These are phyloP conservation scores for Boletus vermiculosoides DNA, from an alignment of 768 basidiomycete species.

Conservation along the genomic window DNA sequence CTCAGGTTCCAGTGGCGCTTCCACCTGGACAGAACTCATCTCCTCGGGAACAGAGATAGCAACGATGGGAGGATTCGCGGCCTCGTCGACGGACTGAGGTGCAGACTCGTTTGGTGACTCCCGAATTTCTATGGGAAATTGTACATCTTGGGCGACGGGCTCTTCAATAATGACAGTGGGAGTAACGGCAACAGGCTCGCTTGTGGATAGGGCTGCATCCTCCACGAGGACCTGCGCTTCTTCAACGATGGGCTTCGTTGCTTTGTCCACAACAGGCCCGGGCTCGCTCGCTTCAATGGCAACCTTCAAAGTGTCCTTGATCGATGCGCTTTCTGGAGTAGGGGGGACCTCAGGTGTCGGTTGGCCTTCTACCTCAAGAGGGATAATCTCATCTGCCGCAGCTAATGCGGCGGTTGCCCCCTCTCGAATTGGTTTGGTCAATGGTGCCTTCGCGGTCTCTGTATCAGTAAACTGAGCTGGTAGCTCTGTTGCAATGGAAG, in stretches of 20 bases:
- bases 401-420: not conserved
- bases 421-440: conserved; percentile 4
- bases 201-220: not conserved
- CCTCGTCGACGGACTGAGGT: conserved; percentile 12
- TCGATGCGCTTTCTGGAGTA: too few species aligned
- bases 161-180: conserved; percentile 3
- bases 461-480: conserved; percentile 1
- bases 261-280: not conserved
- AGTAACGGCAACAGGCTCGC: not conserved
- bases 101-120: not conserved
- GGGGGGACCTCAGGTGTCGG: not conserved
- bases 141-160: not conserved
- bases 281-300: not conserved
- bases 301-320: not conserved
- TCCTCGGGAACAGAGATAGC: not conserved
- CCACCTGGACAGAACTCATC: not conserved
- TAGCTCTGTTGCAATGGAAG: conserved; percentile 1
- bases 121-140: conserved; percentile 2
- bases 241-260: not conserved
- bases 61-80: not conserved
- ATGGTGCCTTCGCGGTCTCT: not conserved
- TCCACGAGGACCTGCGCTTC: not conserved
- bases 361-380: not conserved
- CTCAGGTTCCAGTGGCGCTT: not conserved
- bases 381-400: not conserved